Evolutionary conservation across 2,329 filamentous ascomycete genomes (phyloP), one percentile per base, ranked within the genome.

Genomic region (Penicillium carneum): DNA sequence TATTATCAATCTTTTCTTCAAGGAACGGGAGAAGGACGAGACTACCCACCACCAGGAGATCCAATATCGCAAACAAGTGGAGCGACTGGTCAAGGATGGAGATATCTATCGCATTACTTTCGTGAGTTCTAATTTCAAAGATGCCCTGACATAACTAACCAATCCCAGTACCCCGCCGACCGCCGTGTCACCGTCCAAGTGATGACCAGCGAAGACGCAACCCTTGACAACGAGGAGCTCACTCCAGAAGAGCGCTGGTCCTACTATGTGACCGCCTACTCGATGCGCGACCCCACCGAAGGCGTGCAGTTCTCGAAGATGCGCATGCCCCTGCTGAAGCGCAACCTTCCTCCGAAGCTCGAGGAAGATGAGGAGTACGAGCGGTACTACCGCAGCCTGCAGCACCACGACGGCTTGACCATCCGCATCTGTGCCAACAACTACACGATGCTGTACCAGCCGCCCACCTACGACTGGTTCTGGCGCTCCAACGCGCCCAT

Each of bases 191-290:
- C 87, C 1, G 84, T 96, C 11, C 91, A 92, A 42, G 90, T 96
- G 0, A 92, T 97, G 75, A 93, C 95, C 69, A 89, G 90, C 72
- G 92, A 96, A 67, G 92, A 97, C 68, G 89, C 83, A 1, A 88
- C 86, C 0, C 83, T 97, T 82, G 90, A 95, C 72, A 86, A 88
- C 52, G 89, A 89, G 59, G 88, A 92, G 64, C 85, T 88, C 26
- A 84, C 82, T 54, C 78, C 82, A 4, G 84, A 87, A 66, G 84
- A 84, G 64, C 82, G 88, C 41, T 99, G 95, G 95, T 91, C 94
- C 70, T 96, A 96, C 80, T 99, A 99, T 75, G 92, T 97, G 59
- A 93, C 94, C 18, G 93, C 93, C 0, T 98, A 91, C 77, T 91
- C 92, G 68, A 91, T 92, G 65, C 86, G 93, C 26, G 92, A 97